These are phyloP conservation scores for Aspergillus ochraceus DNA, from an alignment of 2,329 filamentous ascomycete species.

Conservation along the genomic window DNA sequence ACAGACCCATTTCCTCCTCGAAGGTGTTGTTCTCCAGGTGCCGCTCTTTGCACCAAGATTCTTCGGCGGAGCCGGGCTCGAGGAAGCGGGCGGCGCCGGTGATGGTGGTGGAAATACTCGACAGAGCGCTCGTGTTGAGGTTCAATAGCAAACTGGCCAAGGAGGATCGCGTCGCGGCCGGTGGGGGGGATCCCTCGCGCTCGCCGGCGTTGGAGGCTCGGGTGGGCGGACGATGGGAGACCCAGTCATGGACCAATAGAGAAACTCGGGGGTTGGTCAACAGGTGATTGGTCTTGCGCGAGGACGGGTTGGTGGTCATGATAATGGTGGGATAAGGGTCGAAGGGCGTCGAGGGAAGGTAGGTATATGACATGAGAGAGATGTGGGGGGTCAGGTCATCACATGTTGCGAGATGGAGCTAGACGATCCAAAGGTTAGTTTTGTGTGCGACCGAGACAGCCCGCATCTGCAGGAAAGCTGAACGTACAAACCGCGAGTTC, in stretches of 20 bases:
- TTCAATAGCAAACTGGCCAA: slow-evolving; percentile 83
- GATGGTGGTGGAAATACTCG: slow-evolving; percentile 88
- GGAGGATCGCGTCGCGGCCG: slow-evolving; percentile 65
- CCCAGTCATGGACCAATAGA: slow-evolving; percentile 97
- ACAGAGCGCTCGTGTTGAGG: slow-evolving; percentile 85
- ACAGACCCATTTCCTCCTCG: slow-evolving; percentile 52
- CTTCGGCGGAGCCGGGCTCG: slow-evolving; percentile 72
- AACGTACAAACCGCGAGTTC: slow-evolving; percentile 86
- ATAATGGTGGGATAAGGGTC: slow-evolving; percentile 77
- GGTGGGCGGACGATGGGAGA: slow-evolving; percentile 85
- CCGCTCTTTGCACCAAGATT: slow-evolving; percentile 75
- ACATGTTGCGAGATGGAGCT: slow-evolving; percentile 96
- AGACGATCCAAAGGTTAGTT: slow-evolving; percentile 12
- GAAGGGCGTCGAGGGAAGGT: slow-evolving; percentile 76
- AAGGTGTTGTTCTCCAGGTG: slow-evolving; percentile 95
- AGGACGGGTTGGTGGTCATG: slow-evolving; percentile 82
- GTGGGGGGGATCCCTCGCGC: slow-evolving; percentile 63
- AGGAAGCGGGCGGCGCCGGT: slow-evolving; percentile 81
- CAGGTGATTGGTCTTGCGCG: slow-evolving; percentile 73
- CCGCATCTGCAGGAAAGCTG: slow-evolving; percentile 9
- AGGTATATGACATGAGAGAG: slow-evolving; percentile 98
- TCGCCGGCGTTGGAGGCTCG: slow-evolving; percentile 55
- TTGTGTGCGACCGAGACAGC: background rate
- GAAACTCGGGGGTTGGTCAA: slow-evolving; percentile 82
- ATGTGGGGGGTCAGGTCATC: slow-evolving; percentile 82